phyloP scores from a whole-genome alignment of 1,284 basidiomycete genomes.

The Ustilago bromivora region DNA sequence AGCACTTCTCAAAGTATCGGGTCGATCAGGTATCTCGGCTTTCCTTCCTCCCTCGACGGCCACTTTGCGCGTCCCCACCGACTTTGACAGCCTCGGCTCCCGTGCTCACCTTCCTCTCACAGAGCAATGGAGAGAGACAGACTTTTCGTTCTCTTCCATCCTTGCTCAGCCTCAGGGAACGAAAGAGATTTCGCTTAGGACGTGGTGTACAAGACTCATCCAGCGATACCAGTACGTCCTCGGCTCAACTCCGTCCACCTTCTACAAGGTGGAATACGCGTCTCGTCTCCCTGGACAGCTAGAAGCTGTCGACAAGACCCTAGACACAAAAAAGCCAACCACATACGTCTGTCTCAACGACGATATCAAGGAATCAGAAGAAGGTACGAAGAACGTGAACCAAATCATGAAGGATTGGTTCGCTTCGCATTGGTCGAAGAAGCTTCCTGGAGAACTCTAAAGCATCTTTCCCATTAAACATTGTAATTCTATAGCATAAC shows the following conservation, averaged over 20 bases:
- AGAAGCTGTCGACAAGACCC: conserved; percentile 25
- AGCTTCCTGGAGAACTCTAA: conserved; percentile 27
- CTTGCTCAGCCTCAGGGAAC: not conserved
- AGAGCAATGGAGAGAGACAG: conserved; percentile 20
- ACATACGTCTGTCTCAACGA: conserved; percentile 54
- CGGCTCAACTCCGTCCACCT: conserved; percentile 39
- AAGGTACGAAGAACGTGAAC: conserved; percentile 35
- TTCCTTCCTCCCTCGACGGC: conserved; percentile 36
- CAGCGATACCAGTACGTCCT: conserved; percentile 46
- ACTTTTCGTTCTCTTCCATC: conserved; percentile 36
- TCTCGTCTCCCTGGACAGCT: conserved; percentile 28
- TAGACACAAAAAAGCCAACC: conserved; percentile 12
- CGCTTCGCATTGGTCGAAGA: conserved; percentile 19
- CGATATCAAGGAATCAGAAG: conserved; percentile 41
- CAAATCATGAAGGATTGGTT: conserved; percentile 45
- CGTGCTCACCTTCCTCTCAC: conserved; percentile 47
- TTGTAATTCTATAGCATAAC: conserved; percentile 3
- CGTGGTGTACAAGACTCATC: conserved; percentile 42
- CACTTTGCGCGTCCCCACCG: conserved; percentile 1
- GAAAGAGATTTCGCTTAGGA: conserved; percentile 16
- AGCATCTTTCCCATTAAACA: not conserved
- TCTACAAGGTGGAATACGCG: conserved; percentile 51
- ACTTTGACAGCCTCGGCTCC: conserved; percentile 10
- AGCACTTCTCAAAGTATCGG: conserved; percentile 40
- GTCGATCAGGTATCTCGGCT: conserved; percentile 26